Evolutionary conservation across 2,329 filamentous ascomycete genomes (phyloP), one percentile per base, ranked within the genome.

Genomic region (Macrophomina pseudophaseolina): DNA sequence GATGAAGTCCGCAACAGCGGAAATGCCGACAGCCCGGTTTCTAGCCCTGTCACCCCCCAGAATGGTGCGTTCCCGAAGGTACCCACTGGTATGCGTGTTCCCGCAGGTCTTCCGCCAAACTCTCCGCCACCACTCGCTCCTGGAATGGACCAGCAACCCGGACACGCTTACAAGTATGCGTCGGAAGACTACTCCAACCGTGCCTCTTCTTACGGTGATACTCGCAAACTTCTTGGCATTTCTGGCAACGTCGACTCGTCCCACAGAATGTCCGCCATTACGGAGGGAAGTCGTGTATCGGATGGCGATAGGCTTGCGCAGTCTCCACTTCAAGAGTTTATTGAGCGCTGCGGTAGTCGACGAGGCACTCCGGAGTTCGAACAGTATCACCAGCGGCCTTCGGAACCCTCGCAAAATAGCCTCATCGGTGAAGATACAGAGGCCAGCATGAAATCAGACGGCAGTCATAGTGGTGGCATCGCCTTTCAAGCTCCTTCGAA

Each of bases 71-170:
- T 68, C 23, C 56, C 65, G 8, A 54, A n/a, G 48, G 7, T 48
- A 40, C 64, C 64, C 3, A 64, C 71, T 38, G 69, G 64, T 9
- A 66, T 70, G 30, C 60, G 62, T 48, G 66, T 69, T 16, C 49
- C 18, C 3, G n/a, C 42, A 3, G 73, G 74, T 12, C 38, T 65
- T 9, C 73, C 77, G 16, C 75, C 76, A 4, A 67, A 65, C 12
- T 64, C 58, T 18, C 70, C 68, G 5, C 71, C 72, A 32, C 74
- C 76, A 6, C 70, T 75, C 14, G 72, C 76, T 48, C 65, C 74
- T 11, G 75, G 75, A 38, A 67, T 73, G 51, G 71, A 72, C 46
- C 67, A 70, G 11, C 67, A 72, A 28, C 63, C 67, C 5, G 69
- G 58, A 28, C 66, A 56, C n/a, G 70, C 69, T 0, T 68, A 66